Base-by-base conservation (phyloP, 805 yeast species). In the Candida nonsorbophila region DNA sequence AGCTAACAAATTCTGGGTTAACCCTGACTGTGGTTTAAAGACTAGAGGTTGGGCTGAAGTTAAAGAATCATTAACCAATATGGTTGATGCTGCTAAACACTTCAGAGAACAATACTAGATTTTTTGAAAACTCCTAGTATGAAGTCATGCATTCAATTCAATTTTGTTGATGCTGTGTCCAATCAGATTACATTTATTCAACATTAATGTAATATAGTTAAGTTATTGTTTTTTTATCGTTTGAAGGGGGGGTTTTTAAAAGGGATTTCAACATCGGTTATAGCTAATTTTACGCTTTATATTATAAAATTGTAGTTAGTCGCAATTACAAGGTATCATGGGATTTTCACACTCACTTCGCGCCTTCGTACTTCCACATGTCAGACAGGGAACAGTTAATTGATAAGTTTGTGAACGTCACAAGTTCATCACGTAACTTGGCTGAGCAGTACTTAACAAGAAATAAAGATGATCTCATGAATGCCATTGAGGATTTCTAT, bases 1-100 rank as follows among this genome's bases (percentile, higher is more conserved):
- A 64, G 94, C 92, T 61, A 85, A 84, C 67, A 90, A 88, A 70
- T 84, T 92, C 79, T 92, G 98, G 98, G 94, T 92, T 62, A 92
- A 92, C 94, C 98, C 98, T 59, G 98, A 92, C 76, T 92, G 98
- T 80, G 98, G 98, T 79, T 80, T 92, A 69, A 92, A 92, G 84
- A 92, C 98, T 67, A 88, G 98, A 82, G 95, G 95, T 53, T 92
- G 98, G 98, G 86, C 84, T 53, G 98, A 92, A 79, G 85, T 90
- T 54, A 86, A 72, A 62, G 87, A 80, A 59, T 86, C 94, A 56
- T 81, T 92, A 69, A 84, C 94, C 67, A 84, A 92, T 74, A 92
- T 92, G 98, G 97, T 92, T 63, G 92, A 84, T 49, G 97, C 98
- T 59, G 97, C 97, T 58, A 90, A 92, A 78, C 77, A 76, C 70